Conservation (phyloP, 2,329 filamentous ascomycete genomes). For the Sarocladium kiliense region DNA sequence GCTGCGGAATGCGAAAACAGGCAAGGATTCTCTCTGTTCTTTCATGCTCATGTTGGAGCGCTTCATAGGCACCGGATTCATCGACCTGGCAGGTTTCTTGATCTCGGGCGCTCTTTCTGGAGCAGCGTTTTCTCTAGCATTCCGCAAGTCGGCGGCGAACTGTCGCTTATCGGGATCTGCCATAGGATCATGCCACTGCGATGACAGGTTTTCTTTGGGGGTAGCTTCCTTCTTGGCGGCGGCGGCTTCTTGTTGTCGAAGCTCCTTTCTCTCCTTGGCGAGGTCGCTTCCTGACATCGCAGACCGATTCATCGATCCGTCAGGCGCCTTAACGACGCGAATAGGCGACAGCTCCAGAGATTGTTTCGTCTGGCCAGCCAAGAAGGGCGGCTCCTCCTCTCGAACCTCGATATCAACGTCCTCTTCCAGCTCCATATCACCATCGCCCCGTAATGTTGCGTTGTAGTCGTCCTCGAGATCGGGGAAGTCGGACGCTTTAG, state of each 20-base stretch:
- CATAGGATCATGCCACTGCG: slow-evolving; percentile 98
- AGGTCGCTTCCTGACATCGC: slow-evolving; percentile 89
- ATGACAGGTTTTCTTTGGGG: slow-evolving; percentile 74
- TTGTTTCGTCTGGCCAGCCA: slow-evolving; percentile 94
- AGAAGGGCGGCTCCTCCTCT: slow-evolving; percentile 93
- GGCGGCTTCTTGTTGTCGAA: slow-evolving; percentile 83
- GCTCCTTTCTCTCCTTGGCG: slow-evolving; percentile 83
- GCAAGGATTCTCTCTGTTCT: slow-evolving; percentile 83
- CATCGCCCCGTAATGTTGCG: slow-evolving; percentile 78
- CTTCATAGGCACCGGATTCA: slow-evolving; percentile 45
- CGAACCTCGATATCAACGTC: slow-evolving; percentile 96
- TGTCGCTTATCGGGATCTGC: slow-evolving; percentile 75
- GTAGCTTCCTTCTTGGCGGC: slow-evolving; percentile 69
- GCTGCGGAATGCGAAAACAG: slow-evolving; percentile 82
- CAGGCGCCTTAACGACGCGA: slow-evolving; percentile 91
- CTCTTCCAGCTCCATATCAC: slow-evolving; percentile 86
- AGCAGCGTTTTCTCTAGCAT: slow-evolving; percentile 54
- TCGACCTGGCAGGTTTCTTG: slow-evolving; percentile 64
- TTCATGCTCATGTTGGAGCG: slow-evolving; percentile 90
- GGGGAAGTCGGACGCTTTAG: slow-evolving; percentile 88
- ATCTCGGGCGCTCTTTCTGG: slow-evolving; percentile 79
- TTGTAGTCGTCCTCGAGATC: slow-evolving; percentile 94
- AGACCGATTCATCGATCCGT: slow-evolving; percentile 95
- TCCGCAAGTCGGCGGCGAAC: slow-evolving; percentile 83
- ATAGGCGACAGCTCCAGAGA: slow-evolving; percentile 93